Conservation (phyloP, 306 rosid genomes). For the Sindora glabra region DNA sequence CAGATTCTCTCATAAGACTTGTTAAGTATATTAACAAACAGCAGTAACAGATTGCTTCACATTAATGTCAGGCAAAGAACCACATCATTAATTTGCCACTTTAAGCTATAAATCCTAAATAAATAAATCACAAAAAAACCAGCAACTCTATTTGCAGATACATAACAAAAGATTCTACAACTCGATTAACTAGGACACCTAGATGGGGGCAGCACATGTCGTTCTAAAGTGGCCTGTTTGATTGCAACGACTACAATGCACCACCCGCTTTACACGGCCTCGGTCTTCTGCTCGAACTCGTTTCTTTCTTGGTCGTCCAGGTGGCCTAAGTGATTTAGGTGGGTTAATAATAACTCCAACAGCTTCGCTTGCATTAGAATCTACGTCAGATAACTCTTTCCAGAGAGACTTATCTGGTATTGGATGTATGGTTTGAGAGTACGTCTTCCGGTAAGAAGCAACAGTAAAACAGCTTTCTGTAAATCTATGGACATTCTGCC, state of each 20-base stretch:
- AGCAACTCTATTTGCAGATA: slow-evolving; percentile 14
- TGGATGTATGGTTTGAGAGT: slow-evolving; percentile 48
- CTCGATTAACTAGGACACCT: background rate
- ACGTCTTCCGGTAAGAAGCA: slow-evolving; percentile 41
- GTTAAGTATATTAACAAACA: slow-evolving; percentile 23
- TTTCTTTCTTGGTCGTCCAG: slow-evolving; percentile 40
- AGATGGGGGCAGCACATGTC: slow-evolving; percentile 49
- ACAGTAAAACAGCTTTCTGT: slow-evolving; percentile 49
- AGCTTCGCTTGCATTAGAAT: background rate
- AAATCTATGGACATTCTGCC: slow-evolving; percentile 48
- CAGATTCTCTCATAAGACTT: too few relatives aligned
- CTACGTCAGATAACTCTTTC: slow-evolving; percentile 21
- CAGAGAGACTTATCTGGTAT: slow-evolving; percentile 43
- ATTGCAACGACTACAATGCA: slow-evolving; percentile 55
- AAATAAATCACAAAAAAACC: slow-evolving; percentile 28
- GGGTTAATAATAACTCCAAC: slow-evolving; percentile 30
- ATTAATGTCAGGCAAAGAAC: slow-evolving; percentile 21
- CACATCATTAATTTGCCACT: slow-evolving; percentile 17
- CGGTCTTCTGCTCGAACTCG: slow-evolving; percentile 34
- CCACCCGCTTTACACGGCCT: slow-evolving; percentile 37
- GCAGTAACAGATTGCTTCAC: slow-evolving; percentile 27
- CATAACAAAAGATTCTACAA: background rate
- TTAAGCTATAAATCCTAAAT: slow-evolving; percentile 31
- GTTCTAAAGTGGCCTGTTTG: slow-evolving; percentile 52
- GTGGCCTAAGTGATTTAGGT: slow-evolving; percentile 42